Conservation (phyloP, 2,329 filamentous ascomycete species). For the Cladophialophora immunda region DNA sequence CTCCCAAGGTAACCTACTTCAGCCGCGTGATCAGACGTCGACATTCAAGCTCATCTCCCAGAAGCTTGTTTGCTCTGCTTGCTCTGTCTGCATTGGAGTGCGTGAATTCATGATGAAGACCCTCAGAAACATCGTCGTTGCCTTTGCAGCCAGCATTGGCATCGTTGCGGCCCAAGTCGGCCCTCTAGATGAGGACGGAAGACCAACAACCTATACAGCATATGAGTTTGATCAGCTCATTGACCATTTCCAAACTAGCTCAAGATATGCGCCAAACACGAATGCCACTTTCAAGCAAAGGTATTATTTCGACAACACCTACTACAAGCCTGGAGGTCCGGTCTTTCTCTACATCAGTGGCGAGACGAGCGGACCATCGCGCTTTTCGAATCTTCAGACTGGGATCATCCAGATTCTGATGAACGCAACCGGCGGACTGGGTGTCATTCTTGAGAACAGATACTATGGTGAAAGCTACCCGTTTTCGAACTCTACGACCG, state of each 20-base stretch:
- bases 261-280: constrained; percentile 36
- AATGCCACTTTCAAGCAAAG: constrained; percentile 62
- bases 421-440: constrained; percentile 62
- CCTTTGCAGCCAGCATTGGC: constrained; percentile 23
- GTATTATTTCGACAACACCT: constrained; percentile 63
- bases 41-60: neutral
- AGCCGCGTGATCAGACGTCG: neutral
- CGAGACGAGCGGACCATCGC: constrained; percentile 50
- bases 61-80: neutral
- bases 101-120: constrained; percentile 12
- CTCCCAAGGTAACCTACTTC: neutral
- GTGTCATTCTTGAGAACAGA: constrained; percentile 54
- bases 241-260: constrained; percentile 38
- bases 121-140: constrained; percentile 7
- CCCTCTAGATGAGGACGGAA: constrained; percentile 30
- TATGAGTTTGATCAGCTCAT: constrained; percentile 37
- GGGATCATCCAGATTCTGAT: constrained; percentile 63
- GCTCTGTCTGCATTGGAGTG: neutral
- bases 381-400: constrained; percentile 54
- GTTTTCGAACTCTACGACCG: constrained; percentile 48
- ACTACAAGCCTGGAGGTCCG: constrained; percentile 64
- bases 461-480: constrained; percentile 55
- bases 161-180: constrained; percentile 33
- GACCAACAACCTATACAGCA: constrained; percentile 37
- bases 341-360: constrained; percentile 52